phyloP scores from a whole-genome alignment of 345 rosid species.

The Viola odorata region DNA sequence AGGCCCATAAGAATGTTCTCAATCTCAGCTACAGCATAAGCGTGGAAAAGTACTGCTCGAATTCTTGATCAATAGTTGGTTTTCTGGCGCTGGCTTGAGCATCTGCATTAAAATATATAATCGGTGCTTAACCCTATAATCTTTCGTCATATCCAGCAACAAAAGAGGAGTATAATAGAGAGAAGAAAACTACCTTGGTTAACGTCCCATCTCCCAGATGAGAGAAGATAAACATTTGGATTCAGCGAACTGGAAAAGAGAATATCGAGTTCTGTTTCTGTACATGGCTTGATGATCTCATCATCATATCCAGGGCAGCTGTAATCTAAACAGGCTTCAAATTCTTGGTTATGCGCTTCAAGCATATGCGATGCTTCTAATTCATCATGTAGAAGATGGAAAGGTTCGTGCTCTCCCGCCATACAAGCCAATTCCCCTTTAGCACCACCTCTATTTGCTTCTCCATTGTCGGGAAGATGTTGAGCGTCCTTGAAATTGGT shows the following conservation, averaged over 20 bases:
- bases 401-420: conserved; percentile 12
- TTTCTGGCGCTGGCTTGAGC: conserved; percentile 31
- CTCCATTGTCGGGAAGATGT: conserved; percentile 11
- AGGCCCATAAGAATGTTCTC: too few relatives aligned
- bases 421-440: conserved; percentile 13
- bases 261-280: conserved; percentile 41
- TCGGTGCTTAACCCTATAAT: background rate
- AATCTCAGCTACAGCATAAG: conserved; percentile 51
- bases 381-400: conserved; percentile 8
- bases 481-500: conserved; percentile 13
- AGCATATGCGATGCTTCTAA: conserved; percentile 18
- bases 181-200: conserved; percentile 46
- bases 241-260: conserved; percentile 26
- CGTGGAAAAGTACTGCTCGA: conserved; percentile 77
- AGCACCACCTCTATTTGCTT: conserved; percentile 2
- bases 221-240: conserved; percentile 42
- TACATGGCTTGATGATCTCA: conserved; percentile 32
- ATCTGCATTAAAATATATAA: conserved; percentile 36
- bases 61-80: conserved; percentile 91
- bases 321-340: conserved; percentile 18
- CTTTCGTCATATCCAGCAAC: background rate
- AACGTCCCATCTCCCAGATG: conserved; percentile 66
- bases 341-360: conserved; percentile 27
- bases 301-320: conserved; percentile 28
- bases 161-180: background rate